phyloP scores from a whole-genome alignment of 2,329 filamentous ascomycete species.

The Talaromyces sp. region DNA sequence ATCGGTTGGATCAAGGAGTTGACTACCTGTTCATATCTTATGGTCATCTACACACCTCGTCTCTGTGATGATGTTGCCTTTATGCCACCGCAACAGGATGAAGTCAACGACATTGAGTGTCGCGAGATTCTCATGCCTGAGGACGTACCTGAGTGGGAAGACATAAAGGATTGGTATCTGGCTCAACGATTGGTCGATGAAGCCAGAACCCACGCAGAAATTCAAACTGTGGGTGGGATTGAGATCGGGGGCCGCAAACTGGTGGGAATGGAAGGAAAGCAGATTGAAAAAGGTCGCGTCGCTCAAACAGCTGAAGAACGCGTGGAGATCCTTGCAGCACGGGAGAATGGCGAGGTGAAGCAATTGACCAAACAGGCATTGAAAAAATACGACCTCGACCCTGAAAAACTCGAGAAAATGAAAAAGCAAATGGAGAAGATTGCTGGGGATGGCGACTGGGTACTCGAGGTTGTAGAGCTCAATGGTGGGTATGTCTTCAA shows the following conservation, averaged over 20 bases:
- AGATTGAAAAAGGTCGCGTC: slow-evolving; percentile 61
- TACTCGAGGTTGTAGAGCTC: slow-evolving; percentile 75
- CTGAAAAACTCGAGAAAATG: slow-evolving; percentile 69
- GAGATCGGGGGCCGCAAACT: slow-evolving; percentile 60
- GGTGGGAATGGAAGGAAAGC: slow-evolving; percentile 58
- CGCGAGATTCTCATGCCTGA: slow-evolving; percentile 67
- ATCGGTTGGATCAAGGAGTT: slow-evolving; percentile 95
- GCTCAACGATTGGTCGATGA: slow-evolving; percentile 36
- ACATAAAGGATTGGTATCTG: slow-evolving; percentile 37
- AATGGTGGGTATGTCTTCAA: slow-evolving; percentile 68
- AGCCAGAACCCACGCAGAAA: slow-evolving; percentile 24
- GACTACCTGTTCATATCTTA: slow-evolving; percentile 86
- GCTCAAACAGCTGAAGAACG: slow-evolving; percentile 54
- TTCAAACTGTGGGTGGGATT: slow-evolving; percentile 58
- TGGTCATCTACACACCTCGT: slow-evolving; percentile 87
- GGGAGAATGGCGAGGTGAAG: slow-evolving; percentile 64
- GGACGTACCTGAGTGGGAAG: slow-evolving; percentile 53
- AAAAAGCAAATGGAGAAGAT: slow-evolving; percentile 68
- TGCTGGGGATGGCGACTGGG: slow-evolving; percentile 75
- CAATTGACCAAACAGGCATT: slow-evolving; percentile 68
- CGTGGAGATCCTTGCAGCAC: slow-evolving; percentile 54
- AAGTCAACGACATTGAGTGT: slow-evolving; percentile 76
- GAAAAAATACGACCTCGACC: slow-evolving; percentile 67
- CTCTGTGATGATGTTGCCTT: slow-evolving; percentile 88
- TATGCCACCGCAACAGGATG: slow-evolving; percentile 74